Evolutionary conservation across 2,329 filamentous ascomycete genomes (phyloP).

Genomic region (Didymosphaeria variabile): DNA sequence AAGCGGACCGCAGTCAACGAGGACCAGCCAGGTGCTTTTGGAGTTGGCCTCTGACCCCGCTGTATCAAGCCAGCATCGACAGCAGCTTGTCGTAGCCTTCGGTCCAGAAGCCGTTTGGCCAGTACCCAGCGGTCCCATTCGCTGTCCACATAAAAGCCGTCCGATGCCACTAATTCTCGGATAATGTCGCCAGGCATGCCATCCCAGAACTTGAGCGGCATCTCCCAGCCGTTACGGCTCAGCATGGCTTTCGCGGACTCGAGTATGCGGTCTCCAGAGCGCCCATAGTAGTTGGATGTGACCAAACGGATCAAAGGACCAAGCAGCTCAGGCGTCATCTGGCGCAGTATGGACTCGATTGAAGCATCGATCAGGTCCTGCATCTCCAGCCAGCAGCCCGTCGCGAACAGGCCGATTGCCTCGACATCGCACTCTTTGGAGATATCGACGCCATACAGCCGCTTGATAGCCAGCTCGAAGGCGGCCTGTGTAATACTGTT

Average conservation of each 20-base stretch:
- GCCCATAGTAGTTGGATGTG: conserved; percentile 65
- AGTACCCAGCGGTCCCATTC: conserved; percentile 68
- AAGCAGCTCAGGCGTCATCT: conserved; percentile 62
- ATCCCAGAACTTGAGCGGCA: conserved; percentile 64
- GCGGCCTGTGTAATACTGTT: conserved; percentile 61
- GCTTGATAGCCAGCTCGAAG: conserved; percentile 64
- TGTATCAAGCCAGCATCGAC: conserved; percentile 59
- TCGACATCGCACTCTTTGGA: conserved; percentile 60
- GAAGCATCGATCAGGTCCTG: conserved; percentile 63
- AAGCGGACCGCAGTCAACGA: conserved; percentile 62
- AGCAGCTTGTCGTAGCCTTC: conserved; percentile 58
- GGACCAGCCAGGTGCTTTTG: conserved; percentile 59
- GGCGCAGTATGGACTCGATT: conserved; percentile 63
- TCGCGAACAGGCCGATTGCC: conserved; percentile 64
- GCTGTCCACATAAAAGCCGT: conserved; percentile 66
- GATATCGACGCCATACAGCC: conserved; percentile 62
- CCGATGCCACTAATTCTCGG: conserved; percentile 66
- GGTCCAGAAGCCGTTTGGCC: conserved; percentile 63
- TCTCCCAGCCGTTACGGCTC: conserved; percentile 65
- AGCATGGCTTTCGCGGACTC: conserved; percentile 67
- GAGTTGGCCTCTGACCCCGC: conserved; percentile 51
- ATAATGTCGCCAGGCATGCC: conserved; percentile 66
- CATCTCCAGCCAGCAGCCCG: conserved; percentile 67
- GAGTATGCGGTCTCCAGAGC: conserved; percentile 63
- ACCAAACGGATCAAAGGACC: conserved; percentile 62